Conservation (phyloP, 2,329 filamentous ascomycete genomes). For the Colletotrichum zoysiae region DNA sequence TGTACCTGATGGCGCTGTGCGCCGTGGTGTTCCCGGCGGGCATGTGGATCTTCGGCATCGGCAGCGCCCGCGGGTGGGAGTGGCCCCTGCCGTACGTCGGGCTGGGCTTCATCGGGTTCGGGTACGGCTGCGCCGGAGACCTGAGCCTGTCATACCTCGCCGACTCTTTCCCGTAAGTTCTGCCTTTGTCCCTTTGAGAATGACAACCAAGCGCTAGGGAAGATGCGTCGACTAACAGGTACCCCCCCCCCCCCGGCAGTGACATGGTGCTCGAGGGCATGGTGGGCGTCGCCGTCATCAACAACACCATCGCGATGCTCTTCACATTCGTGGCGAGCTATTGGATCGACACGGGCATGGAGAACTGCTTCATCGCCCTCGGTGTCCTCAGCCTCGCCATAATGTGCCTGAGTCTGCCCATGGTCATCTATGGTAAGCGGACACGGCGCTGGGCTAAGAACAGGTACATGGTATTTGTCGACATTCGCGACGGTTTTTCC, state of each 20-base stretch:
- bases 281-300: slow-evolving; percentile 69
- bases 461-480: slow-evolving; percentile 60
- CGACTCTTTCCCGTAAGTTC: slow-evolving; percentile 61
- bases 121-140: slow-evolving; percentile 70
- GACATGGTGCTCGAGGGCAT: slow-evolving; percentile 70
- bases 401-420: slow-evolving; percentile 63
- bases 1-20: slow-evolving; percentile 65
- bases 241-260: background rate
- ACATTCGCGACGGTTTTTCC: slow-evolving; percentile 57
- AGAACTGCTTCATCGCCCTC: slow-evolving; percentile 64
- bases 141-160: slow-evolving; percentile 67
- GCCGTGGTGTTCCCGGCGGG: slow-evolving; percentile 63
- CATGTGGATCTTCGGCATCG: slow-evolving; percentile 66
- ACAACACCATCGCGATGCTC: slow-evolving; percentile 66
- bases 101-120: slow-evolving; percentile 69
- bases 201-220: background rate
- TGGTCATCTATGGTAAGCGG: slow-evolving; percentile 66
- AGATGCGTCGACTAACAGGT: background rate
- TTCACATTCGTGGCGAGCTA: slow-evolving; percentile 65
- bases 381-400: slow-evolving; percentile 64
- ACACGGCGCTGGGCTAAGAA: slow-evolving; percentile 61
- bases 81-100: slow-evolving; percentile 68
- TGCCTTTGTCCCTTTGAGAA: background rate
- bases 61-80: slow-evolving; percentile 61
- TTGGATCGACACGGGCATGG: slow-evolving; percentile 62